Evolutionary conservation across 805 yeast genomes (phyloP).

Genomic region (Myxozyma sirexii): DNA sequence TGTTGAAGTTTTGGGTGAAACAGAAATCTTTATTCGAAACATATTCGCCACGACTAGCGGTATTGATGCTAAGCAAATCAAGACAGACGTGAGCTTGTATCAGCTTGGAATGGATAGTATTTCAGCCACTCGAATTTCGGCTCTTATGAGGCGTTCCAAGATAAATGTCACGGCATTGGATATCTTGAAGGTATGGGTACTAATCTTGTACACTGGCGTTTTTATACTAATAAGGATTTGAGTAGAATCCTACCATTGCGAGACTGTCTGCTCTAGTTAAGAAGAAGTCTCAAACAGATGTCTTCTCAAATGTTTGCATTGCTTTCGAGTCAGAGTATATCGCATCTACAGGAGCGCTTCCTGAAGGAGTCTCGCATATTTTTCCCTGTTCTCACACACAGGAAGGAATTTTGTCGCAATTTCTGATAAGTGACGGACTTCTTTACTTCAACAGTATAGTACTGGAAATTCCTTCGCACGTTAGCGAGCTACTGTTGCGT

Average conservation of each 20-base stretch:
- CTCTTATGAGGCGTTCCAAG: conserved; percentile 1
- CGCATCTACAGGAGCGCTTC: background rate
- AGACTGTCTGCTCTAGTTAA: background rate
- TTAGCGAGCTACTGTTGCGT: background rate
- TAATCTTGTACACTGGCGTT: background rate
- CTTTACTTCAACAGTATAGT: conserved; percentile 27
- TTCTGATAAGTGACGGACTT: conserved; percentile 18
- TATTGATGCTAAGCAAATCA: conserved; percentile 1
- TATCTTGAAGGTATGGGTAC: conserved; percentile 13
- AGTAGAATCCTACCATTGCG: conserved; percentile 9
- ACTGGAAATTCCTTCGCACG: conserved; percentile 19
- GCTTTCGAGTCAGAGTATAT: background rate
- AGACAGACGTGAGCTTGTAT: conserved; percentile 20
- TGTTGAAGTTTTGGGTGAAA: background rate
- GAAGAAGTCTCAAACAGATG: background rate
- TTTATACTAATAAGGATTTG: background rate
- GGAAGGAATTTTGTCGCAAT: conserved; percentile 29
- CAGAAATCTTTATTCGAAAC: conserved; percentile 4
- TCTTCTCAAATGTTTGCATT: background rate
- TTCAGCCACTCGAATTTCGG: conserved; percentile 29
- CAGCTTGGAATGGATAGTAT: conserved; percentile 37
- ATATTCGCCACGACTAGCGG: conserved; percentile 19
- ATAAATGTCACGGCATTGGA: conserved; percentile 21
- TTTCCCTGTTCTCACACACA: conserved; percentile 34
- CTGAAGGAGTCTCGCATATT: conserved; percentile 3